Evolutionary conservation across 2,329 filamentous ascomycete genomes (phyloP).

Genomic region (Diplocarpon rosae): DNA sequence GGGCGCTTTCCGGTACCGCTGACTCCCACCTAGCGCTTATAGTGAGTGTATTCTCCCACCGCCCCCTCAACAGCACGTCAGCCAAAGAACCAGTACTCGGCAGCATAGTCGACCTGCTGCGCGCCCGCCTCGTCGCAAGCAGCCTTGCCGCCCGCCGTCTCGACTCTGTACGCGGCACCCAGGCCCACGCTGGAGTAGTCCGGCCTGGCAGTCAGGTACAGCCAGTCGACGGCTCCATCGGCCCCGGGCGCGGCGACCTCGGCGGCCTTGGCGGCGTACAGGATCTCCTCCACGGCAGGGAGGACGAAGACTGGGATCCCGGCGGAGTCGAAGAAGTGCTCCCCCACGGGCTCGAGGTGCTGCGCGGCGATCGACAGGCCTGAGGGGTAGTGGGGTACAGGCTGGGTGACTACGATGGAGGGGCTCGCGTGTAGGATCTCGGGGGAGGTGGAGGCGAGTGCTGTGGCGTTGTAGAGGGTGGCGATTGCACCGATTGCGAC

Average conservation of each 20-base stretch:
- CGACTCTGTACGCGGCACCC: constrained; percentile 22
- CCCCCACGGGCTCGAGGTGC: constrained; percentile 12
- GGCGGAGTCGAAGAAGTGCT: constrained; percentile 25
- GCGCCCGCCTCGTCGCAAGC: constrained; percentile 12
- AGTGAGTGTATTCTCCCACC: no score
- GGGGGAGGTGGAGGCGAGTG: constrained; percentile 13
- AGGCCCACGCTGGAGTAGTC: constrained; percentile 16
- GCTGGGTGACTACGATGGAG: constrained; percentile 13
- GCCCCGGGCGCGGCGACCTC: constrained; percentile 17
- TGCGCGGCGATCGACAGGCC: constrained; percentile 1
- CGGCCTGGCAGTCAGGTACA: constrained; percentile 20
- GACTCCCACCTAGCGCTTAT: no score
- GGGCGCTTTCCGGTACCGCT: no score
- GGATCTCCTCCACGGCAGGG: constrained; percentile 10
- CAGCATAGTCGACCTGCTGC: constrained; percentile 20
- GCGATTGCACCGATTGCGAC: constrained; percentile 23
- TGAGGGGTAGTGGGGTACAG: constrained; percentile 4
- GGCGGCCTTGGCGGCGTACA: constrained; percentile 18
- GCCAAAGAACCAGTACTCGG: constrained; percentile 18
- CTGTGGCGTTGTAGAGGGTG: constrained; percentile 25
- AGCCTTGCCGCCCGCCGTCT: constrained; percentile 22
- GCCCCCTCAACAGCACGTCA: neutral
- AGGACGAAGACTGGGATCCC: constrained; percentile 24
- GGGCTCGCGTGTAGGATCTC: constrained; percentile 15
- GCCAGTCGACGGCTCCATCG: constrained; percentile 25